phyloP scores from a whole-genome alignment of 2,329 filamentous ascomycete species.

The Colletotrichum camelliae region DNA sequence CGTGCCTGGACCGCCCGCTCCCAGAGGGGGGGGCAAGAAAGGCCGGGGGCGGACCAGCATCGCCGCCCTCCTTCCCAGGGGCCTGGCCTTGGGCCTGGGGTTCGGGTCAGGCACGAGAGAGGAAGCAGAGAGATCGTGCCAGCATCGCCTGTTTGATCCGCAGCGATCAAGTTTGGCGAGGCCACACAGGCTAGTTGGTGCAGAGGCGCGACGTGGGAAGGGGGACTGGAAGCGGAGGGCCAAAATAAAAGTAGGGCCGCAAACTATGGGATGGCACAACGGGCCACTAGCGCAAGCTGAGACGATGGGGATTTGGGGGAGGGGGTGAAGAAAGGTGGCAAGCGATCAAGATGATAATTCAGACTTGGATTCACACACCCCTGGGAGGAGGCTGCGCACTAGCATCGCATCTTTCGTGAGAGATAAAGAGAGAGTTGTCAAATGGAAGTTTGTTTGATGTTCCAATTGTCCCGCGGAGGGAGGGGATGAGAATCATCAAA shows the following conservation, averaged over 20 bases:
- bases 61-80: neutral
- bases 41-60: neutral
- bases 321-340: neutral
- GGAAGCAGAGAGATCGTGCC: neutral
- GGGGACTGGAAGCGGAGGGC: neutral
- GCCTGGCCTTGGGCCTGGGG: neutral
- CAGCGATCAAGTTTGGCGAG: constrained; percentile 3
- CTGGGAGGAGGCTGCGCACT: neutral
- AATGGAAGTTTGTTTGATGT: neutral
- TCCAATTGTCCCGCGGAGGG: neutral
- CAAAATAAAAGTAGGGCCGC: neutral
- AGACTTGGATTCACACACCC: neutral
- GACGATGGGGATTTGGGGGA: neutral
- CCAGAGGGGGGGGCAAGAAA: neutral
- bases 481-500: neutral
- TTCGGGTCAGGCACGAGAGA: neutral
- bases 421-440: neutral
- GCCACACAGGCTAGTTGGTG: neutral
- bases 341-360: neutral
- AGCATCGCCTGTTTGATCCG: constrained; percentile 14
- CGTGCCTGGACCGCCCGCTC: neutral
- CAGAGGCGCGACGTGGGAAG: neutral
- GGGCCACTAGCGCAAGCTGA: neutral
- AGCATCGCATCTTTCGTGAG: neutral
- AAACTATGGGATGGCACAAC: constrained; percentile 10